A percentile compares a stretch with the other conserved stretches of the same genome.
Evolutionary conservation across 2,329 filamentous ascomycete species (phyloP).

Genomic region (Rachicladosporium sp.): DNA sequence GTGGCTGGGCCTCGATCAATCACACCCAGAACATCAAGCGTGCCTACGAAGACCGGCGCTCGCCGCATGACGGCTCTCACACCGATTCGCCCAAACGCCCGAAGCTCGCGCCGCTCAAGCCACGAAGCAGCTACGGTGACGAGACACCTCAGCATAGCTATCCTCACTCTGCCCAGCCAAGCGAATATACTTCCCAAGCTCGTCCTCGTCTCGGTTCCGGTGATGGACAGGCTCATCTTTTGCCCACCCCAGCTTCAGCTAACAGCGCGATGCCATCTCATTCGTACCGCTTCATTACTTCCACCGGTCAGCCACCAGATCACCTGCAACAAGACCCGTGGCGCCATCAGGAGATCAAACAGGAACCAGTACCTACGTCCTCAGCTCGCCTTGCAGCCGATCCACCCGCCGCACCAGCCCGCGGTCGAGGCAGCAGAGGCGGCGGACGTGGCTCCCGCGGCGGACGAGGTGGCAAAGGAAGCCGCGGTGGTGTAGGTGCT

Average conservation of each 20-base stretch:
- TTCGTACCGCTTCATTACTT: constrained; percentile 23
- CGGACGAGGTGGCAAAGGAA: constrained; percentile 23
- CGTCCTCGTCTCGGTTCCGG: background rate
- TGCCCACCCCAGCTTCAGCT: constrained; percentile 9
- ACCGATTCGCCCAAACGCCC: constrained; percentile 33
- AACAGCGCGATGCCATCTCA: constrained; percentile 8
- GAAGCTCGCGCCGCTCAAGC: constrained; percentile 27
- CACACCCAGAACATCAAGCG: constrained; percentile 30
- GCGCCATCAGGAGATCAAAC: constrained; percentile 11
- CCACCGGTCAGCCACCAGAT: constrained; percentile 16
- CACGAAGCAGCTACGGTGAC: constrained; percentile 21
- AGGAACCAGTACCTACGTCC: background rate
- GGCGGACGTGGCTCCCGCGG: constrained; percentile 26
- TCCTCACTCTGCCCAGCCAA: constrained; percentile 1
- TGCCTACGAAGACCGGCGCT: constrained; percentile 24
- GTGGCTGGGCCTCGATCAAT: constrained; percentile 35
- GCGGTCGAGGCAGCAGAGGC: constrained; percentile 13
- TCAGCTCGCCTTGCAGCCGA: constrained; percentile 2
- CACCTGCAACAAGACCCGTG: constrained; percentile 14
- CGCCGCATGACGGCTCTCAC: constrained; percentile 17
- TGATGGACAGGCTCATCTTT: constrained; percentile 5
- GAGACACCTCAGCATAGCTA: constrained; percentile 10
- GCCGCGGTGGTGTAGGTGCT: constrained; percentile 11
- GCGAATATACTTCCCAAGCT: constrained; percentile 1
- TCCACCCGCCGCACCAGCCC: background rate